Evolutionary conservation across 2,329 filamentous ascomycete species (phyloP).

Genomic region (Sarocladium kiliense): DNA sequence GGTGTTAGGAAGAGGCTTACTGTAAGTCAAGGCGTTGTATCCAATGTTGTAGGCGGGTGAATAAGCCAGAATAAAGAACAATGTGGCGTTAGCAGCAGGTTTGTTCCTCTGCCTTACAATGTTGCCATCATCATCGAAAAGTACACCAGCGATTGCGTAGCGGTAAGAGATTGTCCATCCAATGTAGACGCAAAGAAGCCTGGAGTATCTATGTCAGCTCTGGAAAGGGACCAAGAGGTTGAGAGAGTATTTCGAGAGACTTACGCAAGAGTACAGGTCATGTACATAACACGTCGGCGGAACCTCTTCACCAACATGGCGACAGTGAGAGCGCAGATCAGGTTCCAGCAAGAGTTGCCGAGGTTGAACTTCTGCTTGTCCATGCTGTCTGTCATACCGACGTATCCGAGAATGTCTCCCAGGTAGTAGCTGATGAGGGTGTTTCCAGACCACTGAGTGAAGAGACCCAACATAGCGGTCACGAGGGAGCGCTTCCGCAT

Average conservation of each 20-base stretch:
- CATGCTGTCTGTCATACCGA: conserved; percentile 32
- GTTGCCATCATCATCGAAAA: conserved; percentile 29
- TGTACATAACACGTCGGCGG: conserved; percentile 38
- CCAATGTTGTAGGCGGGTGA: conserved; percentile 58
- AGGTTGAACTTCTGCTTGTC: conserved; percentile 39
- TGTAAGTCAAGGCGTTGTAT: conserved; percentile 63
- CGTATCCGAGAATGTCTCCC: conserved; percentile 35
- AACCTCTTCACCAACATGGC: conserved; percentile 39
- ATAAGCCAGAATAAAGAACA: conserved; percentile 59
- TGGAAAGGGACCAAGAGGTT: conserved; percentile 19
- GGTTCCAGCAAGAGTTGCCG: conserved; percentile 41
- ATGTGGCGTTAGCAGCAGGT: conserved; percentile 27
- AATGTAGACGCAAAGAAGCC: conserved; percentile 46
- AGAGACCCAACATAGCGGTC: conserved; percentile 53
- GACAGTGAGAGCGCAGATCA: conserved; percentile 36
- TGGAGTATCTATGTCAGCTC: background rate
- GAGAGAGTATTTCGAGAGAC: conserved; percentile 40
- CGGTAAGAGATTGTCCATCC: conserved; percentile 41
- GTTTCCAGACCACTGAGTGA: conserved; percentile 50
- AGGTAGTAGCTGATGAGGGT: conserved; percentile 46
- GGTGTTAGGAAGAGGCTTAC: conserved; percentile 26
- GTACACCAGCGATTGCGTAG: background rate
- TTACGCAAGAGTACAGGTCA: conserved; percentile 31
- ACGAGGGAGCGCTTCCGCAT: conserved; percentile 48
- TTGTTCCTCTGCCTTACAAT: conserved; percentile 22